Base-by-base conservation (phyloP, 2,329 filamentous ascomycete genomes). In the Zymoseptoria brevis region DNA sequence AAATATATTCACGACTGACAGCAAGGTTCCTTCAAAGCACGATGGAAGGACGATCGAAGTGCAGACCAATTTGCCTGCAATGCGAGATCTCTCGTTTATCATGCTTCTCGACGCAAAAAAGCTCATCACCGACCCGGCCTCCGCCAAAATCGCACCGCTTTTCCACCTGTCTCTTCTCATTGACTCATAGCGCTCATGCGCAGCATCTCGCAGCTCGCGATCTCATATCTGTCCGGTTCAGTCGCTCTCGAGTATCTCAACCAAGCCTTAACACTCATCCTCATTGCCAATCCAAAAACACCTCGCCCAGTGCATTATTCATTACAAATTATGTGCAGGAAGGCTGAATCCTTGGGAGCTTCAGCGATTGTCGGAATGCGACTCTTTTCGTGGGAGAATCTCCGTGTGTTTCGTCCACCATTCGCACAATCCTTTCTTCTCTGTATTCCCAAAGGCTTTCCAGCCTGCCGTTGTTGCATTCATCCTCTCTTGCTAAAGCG, bases 401-500 rank as follows among this genome's bases (percentile, higher is more conserved):
- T n/a, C 16, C 35, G 16, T n/a, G 16, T n/a, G 13, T 6, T 45
- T n/a, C 13, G 7, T 16, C 35, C 35, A 6, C 16, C 16, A 16
- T 13, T 45, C 7, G 16, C 16, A 45, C 35, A n/a, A 45, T n/a
- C 16, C 35, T 5, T n/a, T 45, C 13, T 45, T n/a, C 16, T 2
- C 4, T 45, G 16, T 29, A 29, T 29, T 29, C 8, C 26, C 11
- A 4, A 45, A n/a, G 16, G 35, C 35, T 45, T 45, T 1, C 24
- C 26, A 8, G 26, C 50, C 26, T 54, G 22, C 22, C n/a, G 50
- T 50, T 53, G 19, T 13, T 54, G 45, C n/a, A n/a, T 61, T 65
- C 68, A 19, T 74, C 77, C 53, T 76, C 35, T 78, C 75, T 81
- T 91, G 80, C 88, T 94, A 74, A 96, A 94, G 57, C 86, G 82